Evolutionary conservation across 225 moss, liverwort and hornwort genomes (phyloP).

Genomic region (Pseudoscleropodium purum): DNA sequence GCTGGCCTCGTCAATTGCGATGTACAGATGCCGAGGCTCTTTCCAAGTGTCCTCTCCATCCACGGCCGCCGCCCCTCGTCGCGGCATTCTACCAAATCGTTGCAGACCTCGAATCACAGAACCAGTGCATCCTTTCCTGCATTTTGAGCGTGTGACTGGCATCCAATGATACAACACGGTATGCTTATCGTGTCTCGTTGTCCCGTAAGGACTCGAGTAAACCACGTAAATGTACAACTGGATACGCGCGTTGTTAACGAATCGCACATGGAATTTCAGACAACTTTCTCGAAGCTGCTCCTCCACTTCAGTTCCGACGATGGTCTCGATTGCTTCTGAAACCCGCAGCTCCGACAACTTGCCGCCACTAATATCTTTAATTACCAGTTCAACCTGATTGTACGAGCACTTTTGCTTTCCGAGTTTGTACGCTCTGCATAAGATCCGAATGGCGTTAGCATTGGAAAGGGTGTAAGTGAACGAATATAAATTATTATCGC

Average conservation of each 20-base stretch:
- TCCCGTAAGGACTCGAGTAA: slow-evolving; percentile 76
- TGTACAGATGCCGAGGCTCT: slow-evolving; percentile 91
- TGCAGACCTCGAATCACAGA: slow-evolving; percentile 96
- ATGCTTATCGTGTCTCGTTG: slow-evolving; percentile 52
- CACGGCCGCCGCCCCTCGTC: slow-evolving; percentile 70
- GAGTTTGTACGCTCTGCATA: slow-evolving; percentile 90
- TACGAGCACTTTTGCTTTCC: slow-evolving; percentile 99
- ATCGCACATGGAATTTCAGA: slow-evolving; percentile 96
- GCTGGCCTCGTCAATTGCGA: slow-evolving; percentile 99
- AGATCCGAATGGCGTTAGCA: neutral
- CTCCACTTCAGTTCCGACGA: slow-evolving; percentile 80
- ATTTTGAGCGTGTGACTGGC: slow-evolving; percentile 92
- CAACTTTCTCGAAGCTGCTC: slow-evolving; percentile 93
- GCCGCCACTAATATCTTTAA: slow-evolving; percentile 68
- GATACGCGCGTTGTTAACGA: slow-evolving; percentile 82
- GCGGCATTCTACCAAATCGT: slow-evolving; percentile 95
- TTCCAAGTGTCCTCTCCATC: slow-evolving; percentile 99
- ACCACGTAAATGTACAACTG: slow-evolving; percentile 92
- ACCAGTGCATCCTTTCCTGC: slow-evolving; percentile 94
- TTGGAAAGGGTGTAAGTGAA: neutral
- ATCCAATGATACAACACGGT: slow-evolving; percentile 81
- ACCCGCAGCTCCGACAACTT: slow-evolving; percentile 69
- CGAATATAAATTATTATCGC: neutral
- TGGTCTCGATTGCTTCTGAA: slow-evolving; percentile 94
- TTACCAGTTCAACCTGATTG: slow-evolving; percentile 96